Base-by-base conservation (phyloP, 2,329 filamentous ascomycete species). In the Colletotrichum aenigma region DNA sequence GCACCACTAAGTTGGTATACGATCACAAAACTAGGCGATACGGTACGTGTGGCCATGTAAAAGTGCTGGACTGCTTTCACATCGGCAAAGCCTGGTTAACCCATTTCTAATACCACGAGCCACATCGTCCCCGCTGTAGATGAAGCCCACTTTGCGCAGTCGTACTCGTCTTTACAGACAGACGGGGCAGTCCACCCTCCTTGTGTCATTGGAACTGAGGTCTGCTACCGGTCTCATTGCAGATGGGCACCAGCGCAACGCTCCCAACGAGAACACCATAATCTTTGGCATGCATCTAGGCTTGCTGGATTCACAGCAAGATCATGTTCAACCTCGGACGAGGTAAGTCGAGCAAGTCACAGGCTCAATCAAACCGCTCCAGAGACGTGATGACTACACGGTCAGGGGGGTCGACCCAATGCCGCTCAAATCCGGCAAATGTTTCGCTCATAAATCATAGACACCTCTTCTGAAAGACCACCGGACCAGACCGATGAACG, bases 1-100 rank as follows among this genome's bases (percentile, higher is more conserved):
- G 12, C 43, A 52, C n/a, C 2, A 12, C 6, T 10, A 2, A n/a
- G 9, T 0, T 10, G 10, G n/a, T 48, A 21, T 21, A 48, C 10
- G 43, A 21, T 13, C 0, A 21, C 0, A 21, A 21, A 1, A 0
- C 10, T 21, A 52, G 43, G n/a, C n/a, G 43, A 21, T 1, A 3
- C 43, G 10, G 43, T 21, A 13, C 10, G 43, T 52, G 43, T 52
- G 43, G n/a, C 43, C 43, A 21, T 21, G n/a, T 21, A 21, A 0
- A 52, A 21, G 43, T 36, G 43, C n/a, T 21, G 43, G 43, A 9
- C 43, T 52, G 43, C 10, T n/a, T n/a, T 21, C 10, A 52, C 38
- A 2, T 52, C n/a, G 43, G 43, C 5, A 52, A 13, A 21, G 43
- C 43, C 12, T 52, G 43, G n/a, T 4, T 0, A 48, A 0, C 0